Evolutionary conservation across 108 stramenopile species (phyloP).

Genomic region (Cyclostephanos invisitatus): DNA sequence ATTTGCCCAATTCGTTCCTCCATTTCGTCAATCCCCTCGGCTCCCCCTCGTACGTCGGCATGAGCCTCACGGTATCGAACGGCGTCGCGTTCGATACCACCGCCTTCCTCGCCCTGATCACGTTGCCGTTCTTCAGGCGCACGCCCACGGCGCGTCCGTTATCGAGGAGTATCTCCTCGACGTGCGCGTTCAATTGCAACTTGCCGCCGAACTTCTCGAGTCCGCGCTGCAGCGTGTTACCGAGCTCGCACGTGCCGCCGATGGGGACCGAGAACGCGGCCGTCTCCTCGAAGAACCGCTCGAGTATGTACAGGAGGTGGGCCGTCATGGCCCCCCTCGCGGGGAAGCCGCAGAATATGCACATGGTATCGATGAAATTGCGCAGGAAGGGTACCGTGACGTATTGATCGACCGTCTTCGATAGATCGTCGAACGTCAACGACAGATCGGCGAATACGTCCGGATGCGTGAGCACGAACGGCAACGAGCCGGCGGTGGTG

Average conservation of each 20-base stretch:
- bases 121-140: slow-evolving; percentile 84
- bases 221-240: slow-evolving; percentile 74
- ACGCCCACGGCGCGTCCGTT: slow-evolving; percentile 88
- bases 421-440: slow-evolving; percentile 85
- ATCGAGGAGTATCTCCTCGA: slow-evolving; percentile 90
- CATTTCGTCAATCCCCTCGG: slow-evolving; percentile 73
- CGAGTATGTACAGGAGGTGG: slow-evolving; percentile 84
- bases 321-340: slow-evolving; percentile 93
- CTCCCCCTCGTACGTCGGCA: slow-evolving; percentile 46
- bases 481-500: slow-evolving; percentile 84
- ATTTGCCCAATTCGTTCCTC: slow-evolving; percentile 70
- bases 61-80: slow-evolving; percentile 91
- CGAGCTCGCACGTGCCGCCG: slow-evolving; percentile 85
- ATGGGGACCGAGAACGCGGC: slow-evolving; percentile 87
- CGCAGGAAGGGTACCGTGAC: slow-evolving; percentile 90
- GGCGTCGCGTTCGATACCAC: slow-evolving; percentile 94
- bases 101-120: slow-evolving; percentile 87
- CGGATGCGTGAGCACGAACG: slow-evolving; percentile 84
- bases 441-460: slow-evolving; percentile 88
- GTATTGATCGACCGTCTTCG: slow-evolving; percentile 89
- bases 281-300: slow-evolving; percentile 89
- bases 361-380: slow-evolving; percentile 93
- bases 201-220: slow-evolving; percentile 87
- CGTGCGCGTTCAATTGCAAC: slow-evolving; percentile 88
- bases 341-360: slow-evolving; percentile 94